Evolutionary conservation across 805 yeast species (phyloP), one percentile per base, ranked within the genome.

Genomic region (Lachancea sp.): DNA sequence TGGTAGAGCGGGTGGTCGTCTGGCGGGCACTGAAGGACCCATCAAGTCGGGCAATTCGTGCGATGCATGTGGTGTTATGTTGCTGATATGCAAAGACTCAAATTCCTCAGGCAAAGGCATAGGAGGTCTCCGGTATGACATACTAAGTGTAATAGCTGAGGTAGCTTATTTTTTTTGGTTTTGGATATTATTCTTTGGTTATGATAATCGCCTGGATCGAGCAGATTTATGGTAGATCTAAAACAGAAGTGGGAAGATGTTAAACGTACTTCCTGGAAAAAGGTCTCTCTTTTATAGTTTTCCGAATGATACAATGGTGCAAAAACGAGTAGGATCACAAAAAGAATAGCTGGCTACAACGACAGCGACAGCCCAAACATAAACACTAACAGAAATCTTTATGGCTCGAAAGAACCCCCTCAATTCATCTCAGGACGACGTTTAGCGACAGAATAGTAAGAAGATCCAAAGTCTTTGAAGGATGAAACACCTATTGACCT

Each of bases 81-180:
- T 15, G 11, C 38, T 15, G 13, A n/a, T 36, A n/a, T 33, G 12
- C 12, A 33, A 10, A 12, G 12, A n/a, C 4, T 4, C 18, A 4
- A 16, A 11, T 18, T 33, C 36, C 7, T 33, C 36, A 4, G 68
- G 69, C 16, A 59, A 17, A 2, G 65, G 65, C 58, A 59, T 57
- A 17, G 56, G 56, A 8, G 66, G 60, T 51, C 68, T 52, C 3
- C 38, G 36, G 40, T 46, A 44, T 47, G 47, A 52, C 50, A 54
- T 62, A 62, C 62, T 56, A 54, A 38, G 41, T 48, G 25, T 18
- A 18, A 31, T 13, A 19, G 25, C 15, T 19, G 27, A 15, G 13
- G 36, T 12, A n/a, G 15, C 19, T 18, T 3, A 10, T 30, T 30
- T 29, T 29, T 17, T 18, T 15, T 34, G 37, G 25, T 35, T 18